These are phyloP conservation scores for Cetraspora pellucida DNA, from an alignment of 192 early-diverging fungal genomes.

Conservation along the genomic window DNA sequence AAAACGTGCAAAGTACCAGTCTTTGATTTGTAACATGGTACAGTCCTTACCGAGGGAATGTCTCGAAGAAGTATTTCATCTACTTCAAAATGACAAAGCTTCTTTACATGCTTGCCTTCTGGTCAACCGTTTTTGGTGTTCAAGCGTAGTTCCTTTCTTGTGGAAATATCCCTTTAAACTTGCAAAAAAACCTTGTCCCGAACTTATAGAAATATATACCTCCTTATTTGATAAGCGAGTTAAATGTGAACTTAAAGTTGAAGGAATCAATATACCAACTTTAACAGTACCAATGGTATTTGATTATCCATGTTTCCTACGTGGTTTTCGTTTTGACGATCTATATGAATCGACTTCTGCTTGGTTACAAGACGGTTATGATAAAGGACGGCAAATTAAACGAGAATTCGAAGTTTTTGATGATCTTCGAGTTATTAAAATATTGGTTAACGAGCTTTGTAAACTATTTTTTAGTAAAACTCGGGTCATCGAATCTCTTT, in stretches of 20 bases:
- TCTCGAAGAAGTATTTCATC: conserved; percentile 8
- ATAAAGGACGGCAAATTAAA: conserved; percentile 4
- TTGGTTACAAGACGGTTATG: conserved; percentile 11
- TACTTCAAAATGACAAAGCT: conserved; percentile 16
- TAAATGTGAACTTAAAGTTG: not conserved
- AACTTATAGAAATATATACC: conserved; percentile 4
- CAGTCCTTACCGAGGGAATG: conserved; percentile 11
- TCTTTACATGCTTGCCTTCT: conserved; percentile 8
- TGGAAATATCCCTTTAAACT: conserved; percentile 22
- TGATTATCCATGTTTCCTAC: conserved; percentile 6
- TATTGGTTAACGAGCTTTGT: not conserved
- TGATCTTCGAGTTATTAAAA: not conserved
- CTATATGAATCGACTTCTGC: not conserved
- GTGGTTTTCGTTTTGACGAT: conserved; percentile 20
- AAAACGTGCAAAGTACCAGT: too few species aligned
- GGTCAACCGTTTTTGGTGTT: conserved; percentile 16
- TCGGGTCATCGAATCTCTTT: not conserved
- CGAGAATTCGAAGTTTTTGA: not conserved
- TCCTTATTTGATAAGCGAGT: not conserved
- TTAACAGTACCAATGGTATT: not conserved
- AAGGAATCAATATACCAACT: not conserved
- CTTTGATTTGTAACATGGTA: too few species aligned
- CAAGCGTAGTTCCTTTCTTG: not conserved
- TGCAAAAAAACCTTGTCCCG: not conserved
- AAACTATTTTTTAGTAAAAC: conserved; percentile 15